Base-by-base conservation (phyloP, 1,284 basidiomycete genomes). In the Fistulinella cinereoalba region DNA sequence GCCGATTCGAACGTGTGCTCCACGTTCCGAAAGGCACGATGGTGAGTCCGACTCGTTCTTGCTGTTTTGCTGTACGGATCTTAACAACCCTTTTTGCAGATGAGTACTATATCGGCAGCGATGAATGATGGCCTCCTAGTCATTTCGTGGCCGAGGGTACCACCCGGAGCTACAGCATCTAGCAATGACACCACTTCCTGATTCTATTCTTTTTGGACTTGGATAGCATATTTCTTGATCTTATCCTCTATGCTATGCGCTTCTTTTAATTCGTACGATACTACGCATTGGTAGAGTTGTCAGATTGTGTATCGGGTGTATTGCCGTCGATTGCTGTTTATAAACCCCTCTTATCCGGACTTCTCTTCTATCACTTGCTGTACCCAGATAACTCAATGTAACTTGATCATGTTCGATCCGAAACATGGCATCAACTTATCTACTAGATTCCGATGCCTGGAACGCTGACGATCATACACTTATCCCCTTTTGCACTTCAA, bases 61-160 rank as follows among this genome's bases (percentile, higher is more conserved):
- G 38, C 41, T 24, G 11, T 44, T 43, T 37, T 52, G 38, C 48
- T 56, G 41, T 48, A 16, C 18, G 15, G 15, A 36, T 40, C 9
- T 37, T 6, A 51, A 2, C 42, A 12, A 36, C 2, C 23, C 21
- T 12, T 27, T 1, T 7, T 11, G 2, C 16, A 65, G 63, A 65
- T 66, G 56, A 67, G 65, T 13, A 65, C 63, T 13, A 63, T 69
- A 49, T 68, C 64, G 3, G 63, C 63, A 4, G 51, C 64, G 4
- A 64, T 68, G 65, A 66, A 57, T 25, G 66, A 68, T 41, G 63
- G 63, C 1, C 36, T 65, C 1, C 56, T 65, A 3, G 29, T 64
- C 1, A 22, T 68, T 21, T 66, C 63, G 4, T 65, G 63, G 63
- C 63, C 63, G 2, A 54, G 51, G 27, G 27, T 37, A 3, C 51